Percentiles rank a stretch among this genome's conserved stretches.
phyloP scores from a whole-genome alignment of 352 stramenopile genomes.

The Discostella stelligera region DNA sequence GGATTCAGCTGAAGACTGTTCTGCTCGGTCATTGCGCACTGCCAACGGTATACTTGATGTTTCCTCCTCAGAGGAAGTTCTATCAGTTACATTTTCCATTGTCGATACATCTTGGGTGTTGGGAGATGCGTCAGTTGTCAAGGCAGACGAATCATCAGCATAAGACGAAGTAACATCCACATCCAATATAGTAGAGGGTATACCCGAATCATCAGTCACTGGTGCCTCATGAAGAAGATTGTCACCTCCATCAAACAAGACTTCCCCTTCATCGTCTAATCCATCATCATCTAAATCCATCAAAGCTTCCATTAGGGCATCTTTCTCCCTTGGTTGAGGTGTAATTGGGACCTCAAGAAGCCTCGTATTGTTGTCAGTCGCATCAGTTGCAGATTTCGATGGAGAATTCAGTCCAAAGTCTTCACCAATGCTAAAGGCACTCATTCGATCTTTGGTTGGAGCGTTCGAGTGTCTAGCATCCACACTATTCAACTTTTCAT shows the following conservation, averaged over 20 bases:
- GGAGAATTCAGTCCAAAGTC: constrained; percentile 56
- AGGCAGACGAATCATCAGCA: constrained; percentile 4
- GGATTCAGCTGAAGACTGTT: background rate
- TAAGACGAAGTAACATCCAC: background rate
- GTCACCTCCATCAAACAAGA: constrained; percentile 31
- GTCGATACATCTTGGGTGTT: background rate
- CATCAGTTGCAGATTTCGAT: constrained; percentile 11
- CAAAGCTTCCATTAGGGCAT: constrained; percentile 58
- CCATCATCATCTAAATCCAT: constrained; percentile 62
- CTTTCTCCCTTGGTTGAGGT: constrained; percentile 28
- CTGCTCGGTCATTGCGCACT: background rate
- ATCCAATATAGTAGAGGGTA: background rate
- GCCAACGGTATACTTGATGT: background rate
- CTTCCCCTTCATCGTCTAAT: constrained; percentile 48
- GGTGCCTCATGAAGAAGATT: background rate
- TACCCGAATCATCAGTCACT: background rate
- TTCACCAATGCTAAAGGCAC: constrained; percentile 74
- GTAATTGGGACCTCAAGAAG: constrained; percentile 13
- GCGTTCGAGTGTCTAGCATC: constrained; percentile 17
- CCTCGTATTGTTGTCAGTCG: background rate
- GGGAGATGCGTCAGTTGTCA: background rate
- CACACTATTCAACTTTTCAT: background rate
- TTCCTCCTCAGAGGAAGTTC: background rate
- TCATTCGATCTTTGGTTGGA: constrained; percentile 33
- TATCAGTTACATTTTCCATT: background rate